Conservation (phyloP, 2,329 filamentous ascomycete species). For the Xylaria sp. region DNA sequence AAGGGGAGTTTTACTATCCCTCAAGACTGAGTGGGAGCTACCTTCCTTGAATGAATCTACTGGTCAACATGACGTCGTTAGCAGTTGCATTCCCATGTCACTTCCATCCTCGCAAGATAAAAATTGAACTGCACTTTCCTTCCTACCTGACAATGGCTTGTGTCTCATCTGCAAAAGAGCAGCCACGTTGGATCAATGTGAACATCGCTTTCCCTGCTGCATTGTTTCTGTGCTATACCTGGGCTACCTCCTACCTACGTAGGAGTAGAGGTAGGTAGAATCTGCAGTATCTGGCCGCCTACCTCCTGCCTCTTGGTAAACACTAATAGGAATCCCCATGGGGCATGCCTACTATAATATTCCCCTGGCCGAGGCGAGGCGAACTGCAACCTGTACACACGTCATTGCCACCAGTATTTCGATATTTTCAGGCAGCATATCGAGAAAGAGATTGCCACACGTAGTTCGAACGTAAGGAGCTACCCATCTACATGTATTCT, state of each 20-base stretch:
- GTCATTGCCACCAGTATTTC: neutral
- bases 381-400: neutral
- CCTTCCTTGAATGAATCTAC: conserved; percentile 5
- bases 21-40: conserved; percentile 6
- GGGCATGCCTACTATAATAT: neutral
- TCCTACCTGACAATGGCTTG: neutral
- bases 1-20: neutral
- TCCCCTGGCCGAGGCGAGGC: neutral
- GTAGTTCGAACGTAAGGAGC: neutral
- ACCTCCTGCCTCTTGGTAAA: neutral
- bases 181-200: neutral
- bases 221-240: neutral
- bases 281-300: no score
- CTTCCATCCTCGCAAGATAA: neutral
- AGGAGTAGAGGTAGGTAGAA: no score
- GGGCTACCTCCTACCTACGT: no score
- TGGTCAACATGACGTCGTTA: neutral
- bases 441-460: neutral
- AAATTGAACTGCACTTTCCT: neutral
- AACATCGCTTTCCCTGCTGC: no score
- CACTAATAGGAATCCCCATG: rapidly evolving
- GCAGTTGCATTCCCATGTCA: neutral
- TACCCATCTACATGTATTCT: neutral
- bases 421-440: neutral
- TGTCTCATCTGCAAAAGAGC: neutral